Evolutionary conservation across 169 alveolate genomes (phyloP), one percentile per base, ranked within the genome.

Genomic region (Plasmodium fragile): DNA sequence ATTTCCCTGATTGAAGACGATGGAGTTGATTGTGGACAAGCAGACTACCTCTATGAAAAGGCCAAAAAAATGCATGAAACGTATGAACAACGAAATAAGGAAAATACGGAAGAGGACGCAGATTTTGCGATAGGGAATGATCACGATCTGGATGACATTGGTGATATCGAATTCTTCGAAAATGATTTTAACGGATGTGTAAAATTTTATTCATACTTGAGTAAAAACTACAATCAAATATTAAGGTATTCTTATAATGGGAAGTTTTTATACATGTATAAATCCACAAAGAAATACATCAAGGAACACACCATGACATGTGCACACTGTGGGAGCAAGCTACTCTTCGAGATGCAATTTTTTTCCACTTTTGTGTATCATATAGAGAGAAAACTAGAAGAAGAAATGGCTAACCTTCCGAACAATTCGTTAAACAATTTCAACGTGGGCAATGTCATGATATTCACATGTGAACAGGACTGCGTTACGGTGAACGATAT

Each of bases 171-270:
- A 87, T 13, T 52, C 32, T 87, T 87, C 43, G 93, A 87, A 77
- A 87, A 87, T 77, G 93, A 87, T 87, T 87, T 87, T 22, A 87
- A 87, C 81, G 93, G 93, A n/a, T 87, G 89, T 49, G 89, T 87
- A 55, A 87, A 87, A 78, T 78, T 87, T 78, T 87, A 78, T 78
- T 87, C 93, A 7, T 77, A 77, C 36, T 79, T 87, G 78, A 87
- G 93, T 65, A 87, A 87, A 87, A 87, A 87, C 71, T 87, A 87
- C 81, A 87, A 65, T 55, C 93, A 87, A 87, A 87, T 87, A 39
- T 59, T 87, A 87, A 87, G 93, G 81, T 87, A 87, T 77, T 87
- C 90, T 25, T 87, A 87, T 71, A 87, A 87, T 34, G 93, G 93
- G 6, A 87, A 87, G 25, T 87, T 87, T 59, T 59, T 78, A 59